These are phyloP conservation scores for Xylariales sp. DNA, from an alignment of 2,329 filamentous ascomycete genomes.

Conservation along the genomic window DNA sequence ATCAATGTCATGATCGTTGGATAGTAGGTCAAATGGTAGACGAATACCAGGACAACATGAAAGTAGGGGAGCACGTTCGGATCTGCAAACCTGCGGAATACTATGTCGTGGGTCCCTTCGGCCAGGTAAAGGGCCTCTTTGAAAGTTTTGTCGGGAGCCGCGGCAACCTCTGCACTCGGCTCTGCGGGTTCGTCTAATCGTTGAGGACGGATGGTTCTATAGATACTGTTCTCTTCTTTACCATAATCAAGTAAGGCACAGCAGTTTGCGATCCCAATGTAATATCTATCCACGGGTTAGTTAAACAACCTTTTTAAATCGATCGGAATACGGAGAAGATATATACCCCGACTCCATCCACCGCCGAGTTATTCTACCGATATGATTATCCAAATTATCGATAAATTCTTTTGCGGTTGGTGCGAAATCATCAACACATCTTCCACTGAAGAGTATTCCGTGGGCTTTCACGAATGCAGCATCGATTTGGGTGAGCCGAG, in stretches of 20 bases:
- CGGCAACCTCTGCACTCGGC: conserved; percentile 13
- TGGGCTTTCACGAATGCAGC: conserved; percentile 59
- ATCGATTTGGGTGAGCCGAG: conserved; percentile 43
- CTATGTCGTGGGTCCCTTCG: conserved; percentile 25
- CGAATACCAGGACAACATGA: conserved; percentile 58
- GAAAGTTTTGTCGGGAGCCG: conserved; percentile 11
- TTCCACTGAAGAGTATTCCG: conserved; percentile 57
- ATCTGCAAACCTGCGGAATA: conserved; percentile 50
- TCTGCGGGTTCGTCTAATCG: conserved; percentile 21
- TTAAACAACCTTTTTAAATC: not conserved
- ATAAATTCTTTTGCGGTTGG: conserved; percentile 45
- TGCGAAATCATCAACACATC: conserved; percentile 40
- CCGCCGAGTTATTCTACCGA: conserved; percentile 42
- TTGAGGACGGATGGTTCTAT: conserved; percentile 30
- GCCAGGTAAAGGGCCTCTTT: conserved; percentile 18
- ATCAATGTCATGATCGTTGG: conserved; percentile 38
- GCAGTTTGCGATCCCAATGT: conserved; percentile 53
- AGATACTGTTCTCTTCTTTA: conserved; percentile 39
- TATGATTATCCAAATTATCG: conserved; percentile 49
- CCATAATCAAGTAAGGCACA: conserved; percentile 51
- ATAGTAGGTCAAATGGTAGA: conserved; percentile 39
- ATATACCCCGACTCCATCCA: conserved; percentile 44
- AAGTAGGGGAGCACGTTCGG: conserved; percentile 58
- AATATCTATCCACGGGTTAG: conserved; percentile 29
- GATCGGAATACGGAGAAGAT: not conserved